phyloP scores from a whole-genome alignment of 2,329 filamentous ascomycete genomes.

The Ophiostoma himal-ulmi region DNA sequence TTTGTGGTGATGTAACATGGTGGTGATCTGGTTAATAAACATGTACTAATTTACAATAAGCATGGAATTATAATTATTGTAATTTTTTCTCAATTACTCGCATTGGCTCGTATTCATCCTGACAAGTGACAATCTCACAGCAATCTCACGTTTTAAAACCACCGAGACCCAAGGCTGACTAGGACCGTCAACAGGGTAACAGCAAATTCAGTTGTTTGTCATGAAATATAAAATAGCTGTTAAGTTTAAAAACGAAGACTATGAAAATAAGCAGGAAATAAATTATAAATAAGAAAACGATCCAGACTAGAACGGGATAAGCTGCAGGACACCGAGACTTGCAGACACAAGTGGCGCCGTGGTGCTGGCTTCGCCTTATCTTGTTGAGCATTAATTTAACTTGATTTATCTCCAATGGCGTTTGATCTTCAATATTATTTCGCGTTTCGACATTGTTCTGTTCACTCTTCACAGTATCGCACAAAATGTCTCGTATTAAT shows the following conservation, averaged over 20 bases:
- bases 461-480: not conserved
- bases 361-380: not conserved
- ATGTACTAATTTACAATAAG: not conserved
- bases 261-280: not conserved
- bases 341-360: slow-evolving; percentile 19
- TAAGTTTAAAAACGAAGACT: not conserved
- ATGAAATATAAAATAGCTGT: not conserved
- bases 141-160: not conserved
- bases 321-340: slow-evolving; percentile 22
- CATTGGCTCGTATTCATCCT: not conserved
- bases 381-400: not conserved
- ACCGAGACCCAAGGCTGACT: not conserved
- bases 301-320: not conserved
- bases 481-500: not conserved
- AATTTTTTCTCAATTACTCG: not conserved
- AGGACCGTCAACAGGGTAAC: not conserved
- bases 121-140: not conserved
- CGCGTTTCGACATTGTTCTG: not conserved
- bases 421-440: not conserved
- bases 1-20: slow-evolving; percentile 5
- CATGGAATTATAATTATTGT: not conserved
- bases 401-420: not conserved
- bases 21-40: not conserved
- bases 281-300: not conserved
- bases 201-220: not conserved